Evolutionary conservation across 2,329 filamentous ascomycete species (phyloP).

Genomic region (Trichoderma afroharzianum): DNA sequence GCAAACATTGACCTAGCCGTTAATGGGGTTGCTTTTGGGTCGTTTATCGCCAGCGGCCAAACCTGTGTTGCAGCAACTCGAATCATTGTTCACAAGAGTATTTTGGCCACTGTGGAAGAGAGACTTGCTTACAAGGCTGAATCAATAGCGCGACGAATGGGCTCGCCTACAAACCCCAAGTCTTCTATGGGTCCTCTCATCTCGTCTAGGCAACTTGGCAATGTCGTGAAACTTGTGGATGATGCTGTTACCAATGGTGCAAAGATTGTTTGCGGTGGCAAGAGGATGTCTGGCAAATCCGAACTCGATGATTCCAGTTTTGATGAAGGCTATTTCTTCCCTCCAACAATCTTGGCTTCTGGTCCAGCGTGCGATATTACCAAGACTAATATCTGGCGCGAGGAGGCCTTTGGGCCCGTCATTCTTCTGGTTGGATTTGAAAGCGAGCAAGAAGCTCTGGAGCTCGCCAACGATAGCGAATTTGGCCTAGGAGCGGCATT

Average conservation of each 20-base stretch:
- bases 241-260: constrained; percentile 56
- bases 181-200: constrained; percentile 65
- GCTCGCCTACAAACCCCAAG: constrained; percentile 51
- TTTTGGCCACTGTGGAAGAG: constrained; percentile 62
- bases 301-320: constrained; percentile 50
- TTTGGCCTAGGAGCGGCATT: constrained; percentile 76
- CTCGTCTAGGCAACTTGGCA: constrained; percentile 58
- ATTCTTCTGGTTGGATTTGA: constrained; percentile 73
- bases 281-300: constrained; percentile 46
- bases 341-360: constrained; percentile 66
- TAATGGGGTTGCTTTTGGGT: constrained; percentile 62
- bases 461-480: constrained; percentile 67
- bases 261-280: constrained; percentile 41
- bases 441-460: constrained; percentile 66
- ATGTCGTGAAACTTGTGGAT: constrained; percentile 63
- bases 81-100: constrained; percentile 66
- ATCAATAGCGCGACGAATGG: constrained; percentile 53
- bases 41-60: constrained; percentile 54
- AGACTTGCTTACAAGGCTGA: constrained; percentile 61
- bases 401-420: constrained; percentile 82
- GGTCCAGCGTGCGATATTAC: constrained; percentile 56
- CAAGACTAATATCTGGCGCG: constrained; percentile 68
- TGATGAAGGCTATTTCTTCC: constrained; percentile 67
- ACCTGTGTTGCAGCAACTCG: constrained; percentile 67
- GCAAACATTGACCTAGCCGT: constrained; percentile 64